Evolutionary conservation across 2,329 filamentous ascomycete species (phyloP).

Genomic region (Colletotrichum chrysophilum): DNA sequence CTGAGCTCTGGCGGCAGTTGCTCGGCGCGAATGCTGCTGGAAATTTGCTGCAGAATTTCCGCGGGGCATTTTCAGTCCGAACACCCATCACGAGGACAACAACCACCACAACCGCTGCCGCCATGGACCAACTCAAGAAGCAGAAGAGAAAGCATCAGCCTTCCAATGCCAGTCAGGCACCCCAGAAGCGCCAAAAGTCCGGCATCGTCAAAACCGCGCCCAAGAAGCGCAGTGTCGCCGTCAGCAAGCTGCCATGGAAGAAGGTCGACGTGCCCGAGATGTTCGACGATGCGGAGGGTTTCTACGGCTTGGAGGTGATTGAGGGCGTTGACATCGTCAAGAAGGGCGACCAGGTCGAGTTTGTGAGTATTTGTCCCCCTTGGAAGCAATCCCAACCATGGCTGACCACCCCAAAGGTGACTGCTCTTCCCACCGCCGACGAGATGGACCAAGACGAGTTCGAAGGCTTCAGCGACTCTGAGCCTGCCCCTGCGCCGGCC

Average conservation of each 20-base stretch:
- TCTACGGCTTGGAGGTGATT: constrained; percentile 90
- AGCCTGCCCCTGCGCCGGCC: constrained; percentile 25
- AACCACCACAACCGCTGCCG: not conserved
- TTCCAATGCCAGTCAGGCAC: not conserved
- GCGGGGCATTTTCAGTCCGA: not conserved
- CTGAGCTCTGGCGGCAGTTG: not conserved
- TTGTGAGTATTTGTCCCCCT: constrained; percentile 42
- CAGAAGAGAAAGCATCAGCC: constrained; percentile 21
- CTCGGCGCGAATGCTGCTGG: not conserved
- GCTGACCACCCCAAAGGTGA: not conserved
- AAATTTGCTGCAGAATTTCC: not conserved
- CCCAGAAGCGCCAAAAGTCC: constrained; percentile 22
- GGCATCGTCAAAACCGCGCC: not conserved
- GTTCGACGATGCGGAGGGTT: constrained; percentile 89
- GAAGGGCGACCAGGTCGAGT: constrained; percentile 63
- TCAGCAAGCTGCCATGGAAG: constrained; percentile 61
- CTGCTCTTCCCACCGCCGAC: not conserved
- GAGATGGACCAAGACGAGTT: constrained; percentile 57
- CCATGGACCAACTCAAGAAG: constrained; percentile 16
- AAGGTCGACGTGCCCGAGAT: constrained; percentile 73
- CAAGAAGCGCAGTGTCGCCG: constrained; percentile 46
- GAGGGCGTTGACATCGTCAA: constrained; percentile 87
- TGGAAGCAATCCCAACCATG: not conserved
- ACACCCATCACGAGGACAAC: not conserved
- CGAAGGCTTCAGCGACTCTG: constrained; percentile 66